These are phyloP conservation scores for Coniferiporia sulphurascens DNA, from an alignment of 1,284 basidiomycete genomes.

Conservation along the genomic window DNA sequence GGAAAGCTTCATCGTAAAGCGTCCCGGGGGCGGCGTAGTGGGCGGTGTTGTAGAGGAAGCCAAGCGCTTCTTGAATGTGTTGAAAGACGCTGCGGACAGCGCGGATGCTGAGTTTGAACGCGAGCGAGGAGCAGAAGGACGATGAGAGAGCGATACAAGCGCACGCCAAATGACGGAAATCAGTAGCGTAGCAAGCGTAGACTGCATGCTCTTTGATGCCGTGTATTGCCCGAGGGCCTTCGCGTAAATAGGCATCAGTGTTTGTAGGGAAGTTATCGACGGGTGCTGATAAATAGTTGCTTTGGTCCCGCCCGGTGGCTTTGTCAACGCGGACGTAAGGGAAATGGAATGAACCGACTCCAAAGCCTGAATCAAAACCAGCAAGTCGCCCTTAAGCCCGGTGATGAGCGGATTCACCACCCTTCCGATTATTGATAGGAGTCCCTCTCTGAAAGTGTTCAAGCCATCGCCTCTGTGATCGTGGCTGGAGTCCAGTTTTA, in stretches of 20 bases:
- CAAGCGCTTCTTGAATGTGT: constrained; percentile 36
- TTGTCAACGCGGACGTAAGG: constrained; percentile 28
- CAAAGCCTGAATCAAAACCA: constrained; percentile 55
- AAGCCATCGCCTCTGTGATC: constrained; percentile 62
- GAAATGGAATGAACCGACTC: constrained; percentile 31
- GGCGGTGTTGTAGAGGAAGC: constrained; percentile 45
- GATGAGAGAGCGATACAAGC: constrained; percentile 62
- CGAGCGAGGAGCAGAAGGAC: constrained; percentile 38
- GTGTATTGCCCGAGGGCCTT: constrained; percentile 55
- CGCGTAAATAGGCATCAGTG: constrained; percentile 54
- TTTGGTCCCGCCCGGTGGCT: constrained; percentile 33
- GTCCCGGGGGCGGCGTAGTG: constrained; percentile 49
- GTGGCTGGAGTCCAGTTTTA: constrained; percentile 54
- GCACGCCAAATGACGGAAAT: constrained; percentile 70
- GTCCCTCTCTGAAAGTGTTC: constrained; percentile 57
- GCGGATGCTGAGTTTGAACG: constrained; percentile 38
- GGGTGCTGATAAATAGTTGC: constrained; percentile 43
- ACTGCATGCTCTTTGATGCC: constrained; percentile 46
- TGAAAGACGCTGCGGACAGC: constrained; percentile 21
- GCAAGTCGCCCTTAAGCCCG: constrained; percentile 56
- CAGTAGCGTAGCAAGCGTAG: constrained; percentile 58
- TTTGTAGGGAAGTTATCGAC: constrained; percentile 52
- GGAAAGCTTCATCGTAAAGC: constrained; percentile 64
- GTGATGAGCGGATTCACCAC: constrained; percentile 59
- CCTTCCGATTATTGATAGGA: constrained; percentile 60